These are phyloP conservation scores for Imleria badia DNA, from an alignment of 768 basidiomycete species.

Conservation along the genomic window DNA sequence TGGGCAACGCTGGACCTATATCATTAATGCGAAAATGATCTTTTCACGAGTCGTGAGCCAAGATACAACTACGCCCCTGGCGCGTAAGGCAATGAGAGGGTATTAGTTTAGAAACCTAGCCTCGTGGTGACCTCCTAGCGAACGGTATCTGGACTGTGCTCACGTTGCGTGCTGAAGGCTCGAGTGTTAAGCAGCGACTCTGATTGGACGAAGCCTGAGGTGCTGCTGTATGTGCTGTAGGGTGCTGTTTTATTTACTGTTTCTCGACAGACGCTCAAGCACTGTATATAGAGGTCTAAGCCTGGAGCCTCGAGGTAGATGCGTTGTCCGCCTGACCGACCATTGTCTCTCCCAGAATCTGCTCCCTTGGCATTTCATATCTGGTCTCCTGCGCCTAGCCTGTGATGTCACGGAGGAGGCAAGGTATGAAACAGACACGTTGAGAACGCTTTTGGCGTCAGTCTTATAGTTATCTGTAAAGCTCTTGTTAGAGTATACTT, in stretches of 20 bases:
- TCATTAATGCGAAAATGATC: too few relatives aligned
- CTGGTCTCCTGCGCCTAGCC: neutral
- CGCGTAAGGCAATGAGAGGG: too few relatives aligned
- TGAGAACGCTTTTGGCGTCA: neutral
- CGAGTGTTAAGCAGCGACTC: neutral
- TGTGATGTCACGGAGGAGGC: neutral
- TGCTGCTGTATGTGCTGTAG: neutral
- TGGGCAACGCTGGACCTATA: too few relatives aligned
- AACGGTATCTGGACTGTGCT: neutral
- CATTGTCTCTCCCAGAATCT: neutral
- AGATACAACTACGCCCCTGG: too few relatives aligned
- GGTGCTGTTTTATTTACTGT: neutral
- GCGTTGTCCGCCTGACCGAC: neutral
- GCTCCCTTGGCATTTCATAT: neutral
- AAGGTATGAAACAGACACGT: neutral
- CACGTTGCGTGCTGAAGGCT: neutral
- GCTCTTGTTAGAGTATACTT: too few relatives aligned
- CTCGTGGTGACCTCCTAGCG: neutral
- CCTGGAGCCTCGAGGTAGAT: neutral
- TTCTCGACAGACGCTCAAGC: neutral
- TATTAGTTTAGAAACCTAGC: neutral
- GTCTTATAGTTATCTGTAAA: neutral
- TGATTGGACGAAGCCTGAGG: neutral
- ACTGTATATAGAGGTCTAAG: neutral
- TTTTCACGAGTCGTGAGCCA: too few relatives aligned